Base-by-base conservation (phyloP, 177 flowering plant genomes). In the Vitis hybrid region DNA sequence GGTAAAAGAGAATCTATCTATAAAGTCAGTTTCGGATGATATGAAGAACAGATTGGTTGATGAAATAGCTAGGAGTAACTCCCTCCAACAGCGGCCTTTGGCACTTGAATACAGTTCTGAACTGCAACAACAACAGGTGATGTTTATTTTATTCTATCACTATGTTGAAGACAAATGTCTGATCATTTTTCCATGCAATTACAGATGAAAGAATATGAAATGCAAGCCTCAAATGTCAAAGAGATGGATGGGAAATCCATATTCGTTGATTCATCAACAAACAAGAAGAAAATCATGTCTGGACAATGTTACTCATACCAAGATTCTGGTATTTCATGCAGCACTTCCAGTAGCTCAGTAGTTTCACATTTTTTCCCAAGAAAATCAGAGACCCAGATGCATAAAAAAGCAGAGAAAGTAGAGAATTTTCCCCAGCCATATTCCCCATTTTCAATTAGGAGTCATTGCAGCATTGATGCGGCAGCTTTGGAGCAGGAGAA, bases 1-100 rank as follows among this genome's bases (percentile, higher is more conserved):
- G 97, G 69, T 91, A 39, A 81, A 71, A 57, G 90, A 91, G 63
- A 86, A 77, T 34, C 83, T 90, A 10, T 69, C 75, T 12, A 55
- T 74, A 14, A 80, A 70, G 19, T 70, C 79, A 8, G 80, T 91
- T 11, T 52, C 93, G 6, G 86, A 88, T 49, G 88, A 89, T 62
- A 79, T 61, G 19, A 94, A 89, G 82, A 59, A 67, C 57, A 77
- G 74, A 72, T 71, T 94, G 80, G 48, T 92, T 67, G 81, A 83
- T 69, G 92, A 92, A 71, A 87, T 92, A 63, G 83, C 81, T 10
- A 75, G 73, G 62, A 83, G 82, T 39, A 76, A 69, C 72, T 26
- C 79, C 76, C 70, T 78, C 45, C 63, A 72, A 57, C 71, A 81
- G 18, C 74, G 73, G 32, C 73, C 80, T 18, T 68, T 78, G 64